These are phyloP conservation scores for Pinus taeda DNA, from an alignment of 75 land plant species.

Conservation along the genomic window DNA sequence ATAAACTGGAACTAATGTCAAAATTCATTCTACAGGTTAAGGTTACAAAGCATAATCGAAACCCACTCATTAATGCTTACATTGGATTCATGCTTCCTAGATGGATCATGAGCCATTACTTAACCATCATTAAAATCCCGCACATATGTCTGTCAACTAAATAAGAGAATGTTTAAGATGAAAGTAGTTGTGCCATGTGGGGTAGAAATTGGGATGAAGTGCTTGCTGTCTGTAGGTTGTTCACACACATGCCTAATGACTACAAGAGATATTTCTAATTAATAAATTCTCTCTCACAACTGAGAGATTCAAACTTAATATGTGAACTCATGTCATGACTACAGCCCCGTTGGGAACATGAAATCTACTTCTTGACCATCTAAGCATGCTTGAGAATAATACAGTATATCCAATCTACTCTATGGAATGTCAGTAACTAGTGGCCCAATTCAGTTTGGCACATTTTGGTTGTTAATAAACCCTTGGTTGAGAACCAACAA, in stretches of 20 bases:
- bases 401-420: constrained; percentile 6
- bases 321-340: constrained; percentile 16
- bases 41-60: background rate
- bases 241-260: constrained; percentile 1
- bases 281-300: constrained; percentile 10
- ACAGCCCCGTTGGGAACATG: constrained; percentile 10
- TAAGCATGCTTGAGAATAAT: constrained; percentile 1
- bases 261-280: background rate
- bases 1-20: constrained; percentile 7
- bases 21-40: constrained; percentile 15
- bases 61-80: constrained; percentile 6
- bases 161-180: constrained; percentile 2
- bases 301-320: constrained; percentile 17
- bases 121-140: background rate
- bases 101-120: background rate
- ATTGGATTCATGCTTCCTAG: background rate
- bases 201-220: background rate
- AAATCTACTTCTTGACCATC: background rate
- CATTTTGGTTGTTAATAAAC: constrained; percentile 81
- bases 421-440: constrained; percentile 31
- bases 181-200: background rate
- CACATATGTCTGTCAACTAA: constrained; percentile 5
- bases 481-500: constrained; percentile 51
- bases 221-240: background rate
- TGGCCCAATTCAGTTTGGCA: constrained; percentile 58